Conservation (phyloP, 2,329 filamentous ascomycete species). For the Harringtonia lauricola region DNA sequence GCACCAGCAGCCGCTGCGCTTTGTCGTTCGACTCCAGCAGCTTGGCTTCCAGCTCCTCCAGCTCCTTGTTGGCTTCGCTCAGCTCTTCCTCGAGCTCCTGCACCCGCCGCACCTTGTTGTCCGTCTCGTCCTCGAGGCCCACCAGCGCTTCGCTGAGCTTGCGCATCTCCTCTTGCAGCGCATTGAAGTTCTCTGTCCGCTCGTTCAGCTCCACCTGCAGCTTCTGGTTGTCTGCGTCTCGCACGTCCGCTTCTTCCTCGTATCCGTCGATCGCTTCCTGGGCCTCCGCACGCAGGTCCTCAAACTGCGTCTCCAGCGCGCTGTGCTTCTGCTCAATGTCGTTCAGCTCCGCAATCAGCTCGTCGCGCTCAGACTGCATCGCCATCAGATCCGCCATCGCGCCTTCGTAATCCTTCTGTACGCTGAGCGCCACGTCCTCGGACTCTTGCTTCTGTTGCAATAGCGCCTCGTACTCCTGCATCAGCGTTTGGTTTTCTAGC, state of each 20-base stretch:
- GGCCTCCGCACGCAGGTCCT: constrained; percentile 49
- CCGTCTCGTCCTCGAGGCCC: constrained; percentile 79
- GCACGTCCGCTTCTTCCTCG: constrained; percentile 62
- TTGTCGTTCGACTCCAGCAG: constrained; percentile 80
- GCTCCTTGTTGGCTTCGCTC: constrained; percentile 72
- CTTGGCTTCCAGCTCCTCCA: constrained; percentile 75
- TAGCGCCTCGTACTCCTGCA: constrained; percentile 68
- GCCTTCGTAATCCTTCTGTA: constrained; percentile 65
- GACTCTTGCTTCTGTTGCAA: constrained; percentile 51
- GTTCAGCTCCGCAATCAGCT: constrained; percentile 35
- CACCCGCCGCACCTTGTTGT: constrained; percentile 66
- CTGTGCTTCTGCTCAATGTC: constrained; percentile 29
- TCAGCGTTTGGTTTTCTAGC: constrained; percentile 78
- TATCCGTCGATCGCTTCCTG: constrained; percentile 56
- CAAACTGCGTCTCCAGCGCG: constrained; percentile 46
- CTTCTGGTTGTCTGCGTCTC: constrained; percentile 57
- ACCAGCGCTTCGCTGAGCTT: constrained; percentile 80
- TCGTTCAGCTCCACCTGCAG: constrained; percentile 63
- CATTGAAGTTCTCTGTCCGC: constrained; percentile 75
- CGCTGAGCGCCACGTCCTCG: constrained; percentile 44
- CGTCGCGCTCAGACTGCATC: constrained; percentile 75
- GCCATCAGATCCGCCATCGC: constrained; percentile 70
- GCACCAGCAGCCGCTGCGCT: constrained; percentile 75
- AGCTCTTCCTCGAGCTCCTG: constrained; percentile 76
- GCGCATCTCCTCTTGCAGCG: constrained; percentile 90